Conservation (phyloP, 106 monocot genomes). For the Narthecium ossifragum region DNA sequence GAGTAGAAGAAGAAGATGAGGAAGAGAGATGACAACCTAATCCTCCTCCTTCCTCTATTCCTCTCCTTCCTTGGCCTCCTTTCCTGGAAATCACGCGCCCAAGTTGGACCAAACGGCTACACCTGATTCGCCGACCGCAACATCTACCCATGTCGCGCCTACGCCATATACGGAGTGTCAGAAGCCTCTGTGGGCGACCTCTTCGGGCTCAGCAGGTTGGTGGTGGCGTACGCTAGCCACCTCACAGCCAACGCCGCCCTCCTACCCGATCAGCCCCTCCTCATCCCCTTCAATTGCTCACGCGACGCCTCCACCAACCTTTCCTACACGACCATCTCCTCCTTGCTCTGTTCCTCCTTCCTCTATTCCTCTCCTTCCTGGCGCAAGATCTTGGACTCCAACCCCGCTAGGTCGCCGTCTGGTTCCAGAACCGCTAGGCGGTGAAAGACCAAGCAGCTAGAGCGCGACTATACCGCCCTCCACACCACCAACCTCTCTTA, state of each 20-base stretch:
- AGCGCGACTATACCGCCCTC: too few species aligned
- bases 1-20: not conserved
- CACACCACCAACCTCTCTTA: too few species aligned
- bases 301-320: conserved; percentile 27
- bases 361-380: too few species aligned
- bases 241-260: conserved; percentile 21
- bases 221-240: conserved; percentile 50
- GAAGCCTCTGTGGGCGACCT: conserved; percentile 51
- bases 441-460: too few species aligned
- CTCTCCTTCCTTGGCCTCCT: not conserved
- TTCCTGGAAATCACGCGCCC: not conserved
- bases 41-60: not conserved
- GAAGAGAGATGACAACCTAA: not conserved
- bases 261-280: conserved; percentile 33
- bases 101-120: conserved; percentile 18
- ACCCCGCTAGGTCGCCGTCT: too few species aligned
- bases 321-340: conserved; percentile 41
- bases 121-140: conserved; percentile 36
- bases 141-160: conserved; percentile 68
- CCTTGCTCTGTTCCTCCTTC: too few species aligned
- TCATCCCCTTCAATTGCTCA: conserved; percentile 54
- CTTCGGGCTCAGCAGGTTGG: conserved; percentile 44
- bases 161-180: conserved; percentile 60
- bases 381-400: too few species aligned
- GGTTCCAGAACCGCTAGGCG: too few species aligned